phyloP scores from a whole-genome alignment of 768 basidiomycete species.

The Serpula lacrymans region DNA sequence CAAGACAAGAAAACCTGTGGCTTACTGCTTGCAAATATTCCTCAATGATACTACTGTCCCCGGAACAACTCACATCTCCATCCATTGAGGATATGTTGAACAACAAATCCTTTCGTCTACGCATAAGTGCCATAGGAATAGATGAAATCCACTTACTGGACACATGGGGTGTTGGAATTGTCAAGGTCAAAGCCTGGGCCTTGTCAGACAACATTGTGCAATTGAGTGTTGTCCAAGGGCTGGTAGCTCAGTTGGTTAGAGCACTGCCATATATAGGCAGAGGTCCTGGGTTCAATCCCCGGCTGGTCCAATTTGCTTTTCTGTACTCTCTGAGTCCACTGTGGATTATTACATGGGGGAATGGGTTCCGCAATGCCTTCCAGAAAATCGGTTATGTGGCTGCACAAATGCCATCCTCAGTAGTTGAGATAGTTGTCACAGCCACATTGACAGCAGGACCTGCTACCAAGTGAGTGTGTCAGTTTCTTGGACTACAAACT shows the following conservation, averaged over 20 bases:
- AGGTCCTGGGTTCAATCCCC: too few species aligned
- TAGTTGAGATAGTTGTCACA: constrained; percentile 7
- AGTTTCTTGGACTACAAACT: constrained; percentile 5
- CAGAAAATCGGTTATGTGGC: constrained; percentile 11
- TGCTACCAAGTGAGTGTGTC: constrained; percentile 4
- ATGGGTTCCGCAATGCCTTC: constrained; percentile 9
- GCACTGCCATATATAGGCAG: too few species aligned
- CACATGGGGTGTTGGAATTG: too few species aligned
- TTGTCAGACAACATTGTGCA: too few species aligned
- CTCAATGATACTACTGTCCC: constrained; percentile 10
- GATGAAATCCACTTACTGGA: constrained; percentile 15
- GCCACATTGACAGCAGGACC: constrained; percentile 11
- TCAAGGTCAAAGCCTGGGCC: too few species aligned
- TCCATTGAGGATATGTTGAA: constrained; percentile 10
- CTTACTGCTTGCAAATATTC: constrained; percentile 3
- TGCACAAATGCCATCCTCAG: background rate
- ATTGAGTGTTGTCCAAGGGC: too few species aligned
- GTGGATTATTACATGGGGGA: too few species aligned
- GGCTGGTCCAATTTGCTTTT: too few species aligned
- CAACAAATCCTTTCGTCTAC: constrained; percentile 3
- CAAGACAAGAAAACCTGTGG: constrained; percentile 9
- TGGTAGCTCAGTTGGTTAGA: too few species aligned
- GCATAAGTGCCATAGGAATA: constrained; percentile 10
- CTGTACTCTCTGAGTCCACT: too few species aligned
- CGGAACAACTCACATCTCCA: constrained; percentile 9